Percentiles rank a stretch among this genome's conserved stretches.
Conservation (phyloP, 306 rosid genomes). For the Quercus engelmannii region DNA sequence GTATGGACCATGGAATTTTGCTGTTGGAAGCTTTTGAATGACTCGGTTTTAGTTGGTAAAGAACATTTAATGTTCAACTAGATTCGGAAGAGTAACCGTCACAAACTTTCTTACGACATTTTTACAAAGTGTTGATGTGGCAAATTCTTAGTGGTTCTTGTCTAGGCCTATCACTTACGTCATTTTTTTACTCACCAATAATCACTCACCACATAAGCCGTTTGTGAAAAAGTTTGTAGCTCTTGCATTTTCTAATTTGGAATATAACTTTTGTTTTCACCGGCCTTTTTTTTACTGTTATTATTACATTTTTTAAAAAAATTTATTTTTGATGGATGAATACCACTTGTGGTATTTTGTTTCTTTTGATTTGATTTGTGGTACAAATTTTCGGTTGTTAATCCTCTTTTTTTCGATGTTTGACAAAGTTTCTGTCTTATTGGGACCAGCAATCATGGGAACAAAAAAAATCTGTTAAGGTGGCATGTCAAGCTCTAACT, state of each 20-base stretch:
- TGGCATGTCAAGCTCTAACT: not conserved
- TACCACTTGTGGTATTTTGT: not conserved
- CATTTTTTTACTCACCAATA: too few species aligned
- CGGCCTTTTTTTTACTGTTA: not conserved
- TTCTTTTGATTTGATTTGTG: not conserved
- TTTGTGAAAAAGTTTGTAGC: too few species aligned
- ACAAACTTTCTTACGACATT: too few species aligned
- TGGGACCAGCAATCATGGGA: not conserved
- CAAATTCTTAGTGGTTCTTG: too few species aligned
- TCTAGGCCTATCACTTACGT: too few species aligned
- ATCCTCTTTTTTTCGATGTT: not conserved
- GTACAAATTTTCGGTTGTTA: not conserved
- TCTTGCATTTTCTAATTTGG: not conserved
- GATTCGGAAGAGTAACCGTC: not conserved
- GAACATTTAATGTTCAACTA: not conserved
- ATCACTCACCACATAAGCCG: too few species aligned
- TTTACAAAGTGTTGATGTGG: too few species aligned
- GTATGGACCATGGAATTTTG: not conserved
- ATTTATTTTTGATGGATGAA: not conserved
- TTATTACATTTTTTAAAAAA: not conserved
- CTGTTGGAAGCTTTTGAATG: not conserved
- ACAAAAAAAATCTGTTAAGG: not conserved
- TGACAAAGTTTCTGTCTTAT: not conserved
- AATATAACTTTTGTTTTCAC: not conserved
- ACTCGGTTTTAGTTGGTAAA: not conserved